phyloP scores from a whole-genome alignment of 805 yeast genomes.

The Sugiyamaella smithiae region DNA sequence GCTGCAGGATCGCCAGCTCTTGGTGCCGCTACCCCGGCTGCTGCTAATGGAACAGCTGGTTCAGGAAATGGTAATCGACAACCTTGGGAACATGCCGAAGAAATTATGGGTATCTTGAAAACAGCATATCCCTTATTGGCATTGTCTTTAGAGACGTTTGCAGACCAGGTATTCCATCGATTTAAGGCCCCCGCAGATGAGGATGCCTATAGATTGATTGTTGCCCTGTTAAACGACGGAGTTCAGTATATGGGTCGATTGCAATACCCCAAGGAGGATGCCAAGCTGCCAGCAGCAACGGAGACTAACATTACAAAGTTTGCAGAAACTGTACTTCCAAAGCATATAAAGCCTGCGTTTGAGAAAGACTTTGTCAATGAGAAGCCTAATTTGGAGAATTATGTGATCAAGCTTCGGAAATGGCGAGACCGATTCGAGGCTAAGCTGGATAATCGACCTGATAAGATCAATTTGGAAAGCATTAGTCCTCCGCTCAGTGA shows the following conservation, averaged over 20 bases:
- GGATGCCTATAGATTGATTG: conserved; percentile 90
- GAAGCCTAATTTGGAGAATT: conserved; percentile 85
- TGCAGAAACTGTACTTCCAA: conserved; percentile 90
- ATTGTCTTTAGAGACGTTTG: conserved; percentile 86
- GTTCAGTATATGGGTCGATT: conserved; percentile 84
- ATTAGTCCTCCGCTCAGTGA: conserved; percentile 93
- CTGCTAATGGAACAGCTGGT: conserved; percentile 10
- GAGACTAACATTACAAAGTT: conserved; percentile 83
- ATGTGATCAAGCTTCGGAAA: conserved; percentile 73
- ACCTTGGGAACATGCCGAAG: conserved; percentile 92
- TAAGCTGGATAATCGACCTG: conserved; percentile 80
- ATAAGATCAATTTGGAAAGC: conserved; percentile 77
- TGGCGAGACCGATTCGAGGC: conserved; percentile 95
- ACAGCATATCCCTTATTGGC: conserved; percentile 96
- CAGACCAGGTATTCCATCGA: conserved; percentile 90
- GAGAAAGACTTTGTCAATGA: conserved; percentile 85
- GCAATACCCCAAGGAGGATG: conserved; percentile 83
- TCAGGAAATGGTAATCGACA: conserved; percentile 43
- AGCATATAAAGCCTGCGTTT: conserved; percentile 82
- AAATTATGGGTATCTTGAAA: conserved; percentile 89
- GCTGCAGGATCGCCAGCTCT: conserved; percentile 9
- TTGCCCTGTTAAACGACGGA: conserved; percentile 90
- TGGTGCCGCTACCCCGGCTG: conserved; percentile 9
- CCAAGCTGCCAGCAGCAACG: conserved; percentile 84
- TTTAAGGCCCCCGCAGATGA: conserved; percentile 94